These are phyloP conservation scores for Paracamarosporium sp. DNA, from an alignment of 2,329 filamentous ascomycete species.

Conservation along the genomic window DNA sequence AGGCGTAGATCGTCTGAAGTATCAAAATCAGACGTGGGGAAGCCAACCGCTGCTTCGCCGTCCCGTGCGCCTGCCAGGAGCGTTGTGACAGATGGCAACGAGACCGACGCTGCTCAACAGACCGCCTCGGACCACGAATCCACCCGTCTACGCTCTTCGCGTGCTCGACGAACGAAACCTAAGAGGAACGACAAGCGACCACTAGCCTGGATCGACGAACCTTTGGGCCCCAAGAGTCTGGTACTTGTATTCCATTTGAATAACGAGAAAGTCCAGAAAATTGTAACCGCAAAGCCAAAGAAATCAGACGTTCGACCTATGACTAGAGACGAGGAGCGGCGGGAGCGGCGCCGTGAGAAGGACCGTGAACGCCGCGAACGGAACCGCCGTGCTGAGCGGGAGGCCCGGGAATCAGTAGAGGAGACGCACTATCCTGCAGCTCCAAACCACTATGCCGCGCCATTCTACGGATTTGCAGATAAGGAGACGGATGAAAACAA, in stretches of 20 bases:
- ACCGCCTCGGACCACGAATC: slow-evolving; percentile 39
- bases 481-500: slow-evolving; percentile 88
- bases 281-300: slow-evolving; percentile 66
- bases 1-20: slow-evolving; percentile 48
- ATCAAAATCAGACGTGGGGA: slow-evolving; percentile 39
- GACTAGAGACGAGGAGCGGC: slow-evolving; percentile 39
- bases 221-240: slow-evolving; percentile 33
- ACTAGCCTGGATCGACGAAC: slow-evolving; percentile 44
- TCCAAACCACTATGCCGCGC: slow-evolving; percentile 73
- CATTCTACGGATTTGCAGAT: slow-evolving; percentile 88
- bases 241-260: slow-evolving; percentile 49
- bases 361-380: slow-evolving; percentile 51
- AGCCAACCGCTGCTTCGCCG: slow-evolving; percentile 36
- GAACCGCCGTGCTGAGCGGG: slow-evolving; percentile 55
- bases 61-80: slow-evolving; percentile 35
- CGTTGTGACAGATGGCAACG: slow-evolving; percentile 36
- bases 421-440: slow-evolving; percentile 64
- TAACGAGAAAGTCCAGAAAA: slow-evolving; percentile 64
- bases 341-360: slow-evolving; percentile 40
- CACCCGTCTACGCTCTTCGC: slow-evolving; percentile 36
- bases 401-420: slow-evolving; percentile 47
- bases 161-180: slow-evolving; percentile 40
- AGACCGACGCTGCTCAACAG: slow-evolving; percentile 34
- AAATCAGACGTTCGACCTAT: slow-evolving; percentile 38
- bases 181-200: slow-evolving; percentile 44